Evolutionary conservation across 148 eudicot species (phyloP), one percentile per base, ranked within the genome.

Genomic region (Camellia japonica): DNA sequence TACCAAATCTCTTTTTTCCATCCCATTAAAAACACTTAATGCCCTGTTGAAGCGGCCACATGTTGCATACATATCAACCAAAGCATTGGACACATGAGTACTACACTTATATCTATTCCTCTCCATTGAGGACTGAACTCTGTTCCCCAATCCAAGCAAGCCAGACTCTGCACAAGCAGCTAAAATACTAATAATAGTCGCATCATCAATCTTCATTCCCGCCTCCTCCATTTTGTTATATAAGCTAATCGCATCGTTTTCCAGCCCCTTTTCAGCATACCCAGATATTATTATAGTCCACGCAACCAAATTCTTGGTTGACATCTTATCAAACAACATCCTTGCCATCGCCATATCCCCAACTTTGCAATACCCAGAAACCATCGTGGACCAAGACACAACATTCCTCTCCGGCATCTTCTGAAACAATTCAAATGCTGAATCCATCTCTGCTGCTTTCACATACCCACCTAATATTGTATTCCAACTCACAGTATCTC

Each of bases 341-440:
- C 90, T 85, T 75, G 98, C 95, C 87, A 82, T 93, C n/a, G 88
- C 93, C 88, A 94, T 80, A n/a, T 94, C 95, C 84, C 97, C 98
- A 0, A 75, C 80, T 80, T 87, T 90, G 30, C 80, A 74, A 84
- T 85, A 94, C 64, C 98, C 98, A 6, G 89, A 89, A 73, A 93
- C 85, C 87, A 94, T 90, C 0, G 91, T 94, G 41, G 97, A 93
- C 97, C 98, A 94, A n/a, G 98, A 91, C 66, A 94, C 98, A 14
- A 91, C 95, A 85, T 91, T 87, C 78, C 92, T 93, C 65, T 78
- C 83, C 0, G 92, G 89, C 90, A 93, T 93, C 15, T 30, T 88
- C 82, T 87, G 84, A 81, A 91, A 93, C 80, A 93, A 79, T 15
- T 86, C 87, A 68, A 88, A 89, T 0, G 94, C 98, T 3, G 55